Base-by-base conservation (phyloP, 2,329 filamentous ascomycete genomes). In the Chaetomiaceae sp. region DNA sequence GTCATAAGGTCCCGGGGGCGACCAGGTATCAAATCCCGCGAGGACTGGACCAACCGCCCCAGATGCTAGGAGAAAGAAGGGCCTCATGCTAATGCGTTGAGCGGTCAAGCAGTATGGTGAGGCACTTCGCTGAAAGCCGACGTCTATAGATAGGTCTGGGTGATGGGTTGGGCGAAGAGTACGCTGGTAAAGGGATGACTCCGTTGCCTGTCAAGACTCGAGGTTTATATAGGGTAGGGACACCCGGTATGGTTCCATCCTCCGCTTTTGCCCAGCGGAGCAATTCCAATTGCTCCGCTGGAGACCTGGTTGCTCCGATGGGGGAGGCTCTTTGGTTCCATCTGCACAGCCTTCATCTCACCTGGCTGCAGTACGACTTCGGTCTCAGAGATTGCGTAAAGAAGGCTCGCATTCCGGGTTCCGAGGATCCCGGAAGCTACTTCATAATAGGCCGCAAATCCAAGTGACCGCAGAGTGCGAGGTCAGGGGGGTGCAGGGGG, bases 1-100 rank as follows among this genome's bases (percentile, higher is more conserved):
- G 7, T 52, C 50, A 23, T 47, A 43, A 13, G 44, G 44, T 5
- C 39, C 50, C 12, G 50, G 39, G 6, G 50, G 44, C 14, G 45
- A 10, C 50, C 50, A 52, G 20, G 31, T 47, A 19, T 48, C 38
- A 16, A 48, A 48, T 4, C 50, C 44, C 0, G 50, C 44, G 6
- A 46, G 43, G 8, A 23, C 49, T 3, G 44, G 50, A 23, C 21
- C 42, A 21, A 40, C 19, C 12, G 25, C 33, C 21, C 30, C 20
- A 2, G 44, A 9, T 17, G 19, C 27, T 4, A 30, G 12, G 12
- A 46, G 37, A 12, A 51, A 2, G 12, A n/a, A 35, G 17, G 33
- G 12, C 16, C 27, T 51, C 48, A 51, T 51, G 17, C 34, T 48
- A 40, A 16, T 43, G 4, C 14, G 12, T 33, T 13, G 12, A 33